Evolutionary conservation across 2,329 filamentous ascomycete genomes (phyloP).

Genomic region (Phaeosphaeria sp.): DNA sequence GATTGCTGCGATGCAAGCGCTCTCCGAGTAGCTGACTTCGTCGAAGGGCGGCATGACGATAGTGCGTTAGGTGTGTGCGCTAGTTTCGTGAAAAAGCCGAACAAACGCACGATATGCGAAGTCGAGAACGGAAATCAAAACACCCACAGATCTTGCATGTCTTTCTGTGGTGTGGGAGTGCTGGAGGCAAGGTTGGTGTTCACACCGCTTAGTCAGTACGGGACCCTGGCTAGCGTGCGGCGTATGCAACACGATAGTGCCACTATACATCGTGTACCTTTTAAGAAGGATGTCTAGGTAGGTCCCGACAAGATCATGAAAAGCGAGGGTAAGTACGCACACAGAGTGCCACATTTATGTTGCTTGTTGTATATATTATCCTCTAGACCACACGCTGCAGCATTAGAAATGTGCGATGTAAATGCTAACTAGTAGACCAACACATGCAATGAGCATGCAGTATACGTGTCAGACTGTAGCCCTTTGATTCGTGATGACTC

Average conservation of each 20-base stretch:
- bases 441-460: neutral
- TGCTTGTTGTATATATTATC: neutral
- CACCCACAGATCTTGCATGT: neutral
- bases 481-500: neutral
- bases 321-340: neutral
- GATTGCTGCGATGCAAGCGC: constrained; percentile 9
- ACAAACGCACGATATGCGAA: neutral
- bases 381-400: neutral
- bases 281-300: neutral
- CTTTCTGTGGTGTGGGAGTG: neutral
- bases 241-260: neutral
- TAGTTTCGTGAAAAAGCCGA: neutral
- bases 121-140: neutral
- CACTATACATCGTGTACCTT: neutral
- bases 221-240: neutral
- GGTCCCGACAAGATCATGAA: neutral
- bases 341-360: neutral
- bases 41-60: neutral
- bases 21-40: constrained; percentile 10
- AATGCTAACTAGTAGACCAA: neutral
- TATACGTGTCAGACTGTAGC: neutral
- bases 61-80: neutral
- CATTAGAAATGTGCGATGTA: neutral
- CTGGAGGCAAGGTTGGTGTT: neutral
- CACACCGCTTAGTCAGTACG: neutral